These are phyloP conservation scores for Coffea canephora DNA, from an alignment of 257 asterid species.

Conservation along the genomic window DNA sequence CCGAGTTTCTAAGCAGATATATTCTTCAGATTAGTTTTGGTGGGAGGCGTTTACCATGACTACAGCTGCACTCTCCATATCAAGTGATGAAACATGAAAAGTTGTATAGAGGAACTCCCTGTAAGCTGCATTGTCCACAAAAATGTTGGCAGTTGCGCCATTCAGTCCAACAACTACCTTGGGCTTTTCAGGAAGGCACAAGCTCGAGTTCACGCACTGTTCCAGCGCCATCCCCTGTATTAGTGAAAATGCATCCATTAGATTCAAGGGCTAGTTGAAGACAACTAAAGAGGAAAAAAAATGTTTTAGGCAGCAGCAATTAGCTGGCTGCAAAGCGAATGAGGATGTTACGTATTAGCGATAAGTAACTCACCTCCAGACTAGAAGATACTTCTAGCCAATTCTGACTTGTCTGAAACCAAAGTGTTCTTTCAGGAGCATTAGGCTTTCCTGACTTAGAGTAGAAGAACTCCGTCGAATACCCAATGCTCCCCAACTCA, in stretches of 20 bases:
- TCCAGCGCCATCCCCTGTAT: conserved; percentile 44
- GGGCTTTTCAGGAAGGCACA: conserved; percentile 49
- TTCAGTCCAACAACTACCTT: conserved; percentile 47
- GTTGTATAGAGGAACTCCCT: conserved; percentile 47
- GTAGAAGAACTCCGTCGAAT: conserved; percentile 46
- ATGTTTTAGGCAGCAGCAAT: background rate
- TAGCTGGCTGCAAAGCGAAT: background rate
- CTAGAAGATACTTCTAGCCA: conserved; percentile 47
- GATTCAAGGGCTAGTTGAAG: background rate
- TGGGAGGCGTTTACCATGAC: conserved; percentile 40
- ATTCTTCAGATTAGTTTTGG: background rate
- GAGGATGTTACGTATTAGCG: background rate
- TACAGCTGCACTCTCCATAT: conserved; percentile 66
- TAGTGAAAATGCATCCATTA: background rate
- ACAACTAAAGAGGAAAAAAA: background rate
- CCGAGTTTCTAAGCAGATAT: too few species aligned
- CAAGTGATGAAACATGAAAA: conserved; percentile 52
- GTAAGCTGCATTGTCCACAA: conserved; percentile 59
- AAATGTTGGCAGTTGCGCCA: conserved; percentile 49
- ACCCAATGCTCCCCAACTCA: conserved; percentile 42
- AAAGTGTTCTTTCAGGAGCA: conserved; percentile 24
- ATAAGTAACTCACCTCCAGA: conserved; percentile 31
- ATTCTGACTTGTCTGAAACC: conserved; percentile 42
- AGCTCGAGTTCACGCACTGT: conserved; percentile 46
- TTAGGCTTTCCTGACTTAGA: conserved; percentile 41